These are phyloP conservation scores for Arthrobotrys pseudoclavata DNA, from an alignment of 2,329 filamentous ascomycete genomes.

Conservation along the genomic window DNA sequence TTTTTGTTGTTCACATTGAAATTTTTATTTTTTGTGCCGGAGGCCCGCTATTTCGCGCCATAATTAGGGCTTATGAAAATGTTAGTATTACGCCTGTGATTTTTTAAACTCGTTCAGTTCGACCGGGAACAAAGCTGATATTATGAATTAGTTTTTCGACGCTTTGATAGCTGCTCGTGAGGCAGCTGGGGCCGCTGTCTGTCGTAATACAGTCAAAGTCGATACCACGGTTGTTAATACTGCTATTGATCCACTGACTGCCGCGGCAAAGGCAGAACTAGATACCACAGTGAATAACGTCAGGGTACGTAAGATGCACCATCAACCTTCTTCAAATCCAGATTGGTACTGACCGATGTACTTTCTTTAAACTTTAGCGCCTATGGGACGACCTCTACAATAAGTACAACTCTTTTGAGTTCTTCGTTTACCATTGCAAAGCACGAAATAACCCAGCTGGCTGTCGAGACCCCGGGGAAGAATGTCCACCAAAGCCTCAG, in stretches of 20 bases:
- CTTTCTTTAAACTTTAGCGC: neutral
- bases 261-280: constrained; percentile 8
- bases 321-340: too few species aligned
- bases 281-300: constrained; percentile 1
- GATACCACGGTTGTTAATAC: neutral
- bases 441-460: constrained; percentile 2
- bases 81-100: neutral
- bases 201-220: constrained; percentile 1
- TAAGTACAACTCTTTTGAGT: constrained; percentile 33
- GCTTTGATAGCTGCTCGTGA: constrained; percentile 3
- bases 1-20: too few species aligned
- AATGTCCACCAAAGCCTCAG: neutral
- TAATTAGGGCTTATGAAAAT: constrained; percentile 32
- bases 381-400: constrained; percentile 22
- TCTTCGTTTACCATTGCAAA: constrained; percentile 45
- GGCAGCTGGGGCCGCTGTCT: constrained; percentile 10
- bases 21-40: too few species aligned
- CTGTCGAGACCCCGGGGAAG: neutral
- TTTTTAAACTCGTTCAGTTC: too few species aligned
- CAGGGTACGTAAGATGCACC: constrained; percentile 16
- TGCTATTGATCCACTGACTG: neutral
- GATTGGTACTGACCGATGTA: too few species aligned
- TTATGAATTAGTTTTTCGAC: constrained; percentile 25
- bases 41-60: too few species aligned
- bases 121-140: neutral